Conservation (phyloP, 768 basidiomycete species). For the Daedalea quercina region DNA sequence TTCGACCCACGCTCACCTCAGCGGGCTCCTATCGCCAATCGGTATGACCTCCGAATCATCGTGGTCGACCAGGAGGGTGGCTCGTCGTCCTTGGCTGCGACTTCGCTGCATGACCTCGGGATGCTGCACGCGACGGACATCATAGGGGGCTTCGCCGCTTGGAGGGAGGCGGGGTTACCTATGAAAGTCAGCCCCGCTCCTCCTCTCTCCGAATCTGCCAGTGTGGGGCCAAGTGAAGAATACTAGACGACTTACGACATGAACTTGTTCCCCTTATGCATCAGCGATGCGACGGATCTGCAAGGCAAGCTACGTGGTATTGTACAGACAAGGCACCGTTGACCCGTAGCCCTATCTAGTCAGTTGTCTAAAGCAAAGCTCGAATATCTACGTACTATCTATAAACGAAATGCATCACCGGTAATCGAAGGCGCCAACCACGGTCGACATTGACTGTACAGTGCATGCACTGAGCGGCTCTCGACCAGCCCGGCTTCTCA, state of each 20-base stretch:
- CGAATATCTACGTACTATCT: no score
- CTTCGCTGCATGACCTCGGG: slow-evolving; percentile 62
- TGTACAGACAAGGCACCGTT: no score
- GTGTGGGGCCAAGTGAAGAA: neutral
- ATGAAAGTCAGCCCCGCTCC: slow-evolving; percentile 9
- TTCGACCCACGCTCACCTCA: slow-evolving; percentile 61
- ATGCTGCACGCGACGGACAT: slow-evolving; percentile 73
- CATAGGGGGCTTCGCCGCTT: slow-evolving; percentile 66
- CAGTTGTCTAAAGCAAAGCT: no score
- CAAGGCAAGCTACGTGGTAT: no score
- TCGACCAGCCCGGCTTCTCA: neutral
- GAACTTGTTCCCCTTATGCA: no score
- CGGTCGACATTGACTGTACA: neutral
- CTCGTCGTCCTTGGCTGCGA: slow-evolving; percentile 67
- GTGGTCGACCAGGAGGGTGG: slow-evolving; percentile 72
- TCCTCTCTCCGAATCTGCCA: neutral
- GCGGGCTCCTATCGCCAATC: slow-evolving; percentile 58
- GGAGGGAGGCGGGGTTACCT: slow-evolving; percentile 66
- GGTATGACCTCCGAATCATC: slow-evolving; percentile 71
- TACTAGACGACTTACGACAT: neutral
- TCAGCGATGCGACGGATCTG: no score
- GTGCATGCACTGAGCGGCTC: neutral
- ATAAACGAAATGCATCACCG: no score
- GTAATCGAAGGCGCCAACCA: neutral
- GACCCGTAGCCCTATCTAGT: no score